Percentiles rank a stretch among this genome's conserved stretches.
Conservation (phyloP, 768 basidiomycete genomes). For the Lentinus brumalis region DNA sequence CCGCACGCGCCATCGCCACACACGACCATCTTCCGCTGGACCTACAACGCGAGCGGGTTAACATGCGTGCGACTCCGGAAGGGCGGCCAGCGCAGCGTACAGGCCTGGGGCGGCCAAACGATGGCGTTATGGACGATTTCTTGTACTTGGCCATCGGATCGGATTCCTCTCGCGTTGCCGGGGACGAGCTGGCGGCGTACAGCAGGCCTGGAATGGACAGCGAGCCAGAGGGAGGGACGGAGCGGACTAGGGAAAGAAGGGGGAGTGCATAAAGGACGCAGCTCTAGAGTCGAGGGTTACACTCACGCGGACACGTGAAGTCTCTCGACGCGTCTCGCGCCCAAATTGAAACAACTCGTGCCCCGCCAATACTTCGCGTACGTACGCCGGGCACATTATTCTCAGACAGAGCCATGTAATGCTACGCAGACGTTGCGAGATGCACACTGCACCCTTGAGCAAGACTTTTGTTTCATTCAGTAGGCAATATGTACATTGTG, state of each 20-base stretch:
- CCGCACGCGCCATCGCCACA: conserved; percentile 97
- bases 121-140: conserved; percentile 18
- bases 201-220: not conserved
- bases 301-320: not conserved
- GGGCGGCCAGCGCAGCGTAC: conserved; percentile 10
- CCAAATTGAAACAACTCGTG: no score
- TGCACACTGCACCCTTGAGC: not conserved
- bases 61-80: not conserved
- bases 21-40: conserved; percentile 77
- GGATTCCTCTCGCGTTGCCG: not conserved
- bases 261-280: not conserved
- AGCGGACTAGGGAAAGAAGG: not conserved
- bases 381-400: not conserved
- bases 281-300: not conserved
- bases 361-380: no score
- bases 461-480: conserved; percentile 9
- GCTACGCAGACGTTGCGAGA: not conserved
- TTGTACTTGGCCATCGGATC: conserved; percentile 13
- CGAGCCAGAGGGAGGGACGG: not conserved
- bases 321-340: not conserved
- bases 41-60: conserved; percentile 28
- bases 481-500: conserved; percentile 18
- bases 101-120: conserved; percentile 19
- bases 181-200: not conserved
- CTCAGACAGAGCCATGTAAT: not conserved